phyloP scores from a whole-genome alignment of 2,329 filamentous ascomycete genomes.

The Atkinsonella texensis region DNA sequence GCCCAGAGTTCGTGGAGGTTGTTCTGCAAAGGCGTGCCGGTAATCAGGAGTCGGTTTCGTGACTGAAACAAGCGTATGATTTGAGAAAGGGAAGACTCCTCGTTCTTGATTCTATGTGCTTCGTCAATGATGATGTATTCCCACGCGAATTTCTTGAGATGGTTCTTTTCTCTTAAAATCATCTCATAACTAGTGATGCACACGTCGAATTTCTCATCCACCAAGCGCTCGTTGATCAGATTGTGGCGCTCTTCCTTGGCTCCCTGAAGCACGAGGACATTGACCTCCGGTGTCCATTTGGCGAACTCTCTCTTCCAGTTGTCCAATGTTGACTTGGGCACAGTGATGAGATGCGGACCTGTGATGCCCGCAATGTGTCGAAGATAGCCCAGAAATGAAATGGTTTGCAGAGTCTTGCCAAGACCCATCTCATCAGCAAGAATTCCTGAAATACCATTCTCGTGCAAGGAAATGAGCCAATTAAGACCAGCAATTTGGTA shows the following conservation, averaged over 20 bases:
- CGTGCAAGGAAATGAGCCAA: conserved; percentile 94
- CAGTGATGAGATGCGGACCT: conserved; percentile 81
- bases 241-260: conserved; percentile 84
- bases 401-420: conserved; percentile 95
- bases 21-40: conserved; percentile 92
- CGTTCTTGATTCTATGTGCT: conserved; percentile 97
- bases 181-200: conserved; percentile 99
- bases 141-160: conserved; percentile 96
- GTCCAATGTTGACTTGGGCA: conserved; percentile 94
- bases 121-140: conserved; percentile 99
- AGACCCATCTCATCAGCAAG: conserved; percentile 98
- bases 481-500: conserved; percentile 94
- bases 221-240: conserved; percentile 81
- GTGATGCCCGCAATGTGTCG: conserved; percentile 81
- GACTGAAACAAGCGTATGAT: conserved; percentile 96
- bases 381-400: conserved; percentile 89
- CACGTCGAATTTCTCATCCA: conserved; percentile 92
- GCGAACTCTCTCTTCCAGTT: conserved; percentile 96
- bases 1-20: conserved; percentile 98
- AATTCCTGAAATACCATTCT: conserved; percentile 98
- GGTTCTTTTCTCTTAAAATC: conserved; percentile 89
- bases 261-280: conserved; percentile 86
- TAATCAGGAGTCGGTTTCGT: conserved; percentile 87
- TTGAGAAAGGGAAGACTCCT: conserved; percentile 91
- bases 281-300: conserved; percentile 90